Percentiles rank a stretch among this genome's conserved stretches.
phyloP scores from a whole-genome alignment of 306 rosid genomes.

The Cicer yamashitae region DNA sequence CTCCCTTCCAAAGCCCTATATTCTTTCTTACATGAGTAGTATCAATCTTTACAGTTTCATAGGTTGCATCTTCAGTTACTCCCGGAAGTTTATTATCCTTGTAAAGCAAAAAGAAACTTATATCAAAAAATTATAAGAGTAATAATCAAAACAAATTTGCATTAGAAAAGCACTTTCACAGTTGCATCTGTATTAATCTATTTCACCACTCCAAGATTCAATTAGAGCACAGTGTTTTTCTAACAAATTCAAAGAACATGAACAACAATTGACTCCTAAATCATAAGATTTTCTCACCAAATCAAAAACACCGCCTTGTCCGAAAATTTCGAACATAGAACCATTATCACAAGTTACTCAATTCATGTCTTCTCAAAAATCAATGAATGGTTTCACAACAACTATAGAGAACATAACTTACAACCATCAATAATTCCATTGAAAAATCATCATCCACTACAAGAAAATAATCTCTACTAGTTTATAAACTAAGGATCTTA shows the following conservation, averaged over 20 bases:
- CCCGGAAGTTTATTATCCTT: constrained; percentile 85
- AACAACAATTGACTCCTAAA: not conserved
- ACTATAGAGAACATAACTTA: not conserved
- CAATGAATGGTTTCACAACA: constrained; percentile 27
- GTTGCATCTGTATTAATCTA: not conserved
- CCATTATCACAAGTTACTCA: constrained; percentile 14
- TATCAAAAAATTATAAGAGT: constrained; percentile 7
- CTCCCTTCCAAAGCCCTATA: constrained; percentile 70
- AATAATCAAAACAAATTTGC: constrained; percentile 28
- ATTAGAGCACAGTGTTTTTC: too few relatives aligned
- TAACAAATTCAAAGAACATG: not conserved
- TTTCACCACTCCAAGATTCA: too few relatives aligned
- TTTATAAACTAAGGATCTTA: constrained; percentile 46
- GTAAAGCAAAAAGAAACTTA: constrained; percentile 26
- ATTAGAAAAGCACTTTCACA: constrained; percentile 23
- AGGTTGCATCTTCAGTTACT: constrained; percentile 54
- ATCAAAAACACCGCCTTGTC: not conserved
- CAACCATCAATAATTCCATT: not conserved
- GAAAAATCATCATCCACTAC: constrained; percentile 4
- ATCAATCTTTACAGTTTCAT: constrained; percentile 57
- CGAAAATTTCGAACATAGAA: not conserved
- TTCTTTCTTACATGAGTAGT: constrained; percentile 56
- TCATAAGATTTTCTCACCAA: constrained; percentile 12
- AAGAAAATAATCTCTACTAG: constrained; percentile 9
- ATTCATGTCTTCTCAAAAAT: constrained; percentile 22